Evolutionary conservation across 148 eudicot species (phyloP), one percentile per base, ranked within the genome.

Genomic region (Cornus florida): DNA sequence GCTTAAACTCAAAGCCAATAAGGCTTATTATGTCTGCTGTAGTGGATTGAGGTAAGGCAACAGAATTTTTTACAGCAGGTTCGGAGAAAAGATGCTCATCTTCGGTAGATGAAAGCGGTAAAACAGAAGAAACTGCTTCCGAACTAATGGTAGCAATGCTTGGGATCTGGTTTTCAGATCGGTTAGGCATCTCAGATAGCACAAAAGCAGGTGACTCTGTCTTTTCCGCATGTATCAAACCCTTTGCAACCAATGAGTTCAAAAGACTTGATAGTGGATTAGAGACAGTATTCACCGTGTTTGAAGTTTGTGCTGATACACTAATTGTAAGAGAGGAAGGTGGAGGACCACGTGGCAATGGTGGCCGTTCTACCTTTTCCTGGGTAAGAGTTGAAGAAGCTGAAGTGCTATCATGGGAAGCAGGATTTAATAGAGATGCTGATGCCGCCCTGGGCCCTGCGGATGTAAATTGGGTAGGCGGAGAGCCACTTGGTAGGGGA

Each of bases 1-100:
- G 91, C 85, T 77, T 92, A 83, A 96, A 96, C 71, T 91, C 92
- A 79, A 84, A 89, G 70, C 98, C 97, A 73, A 95, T 88, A 50
- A 83, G 90, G 80, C 79, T 67, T 80, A 91, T 89, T 24, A 72
- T 75, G 72, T 86, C 89, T 35, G 56, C 43, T 70, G 78, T 65
- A 39, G 28, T 65, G 3, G 82, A 78, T 78, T 86, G 82, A 74
- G 82, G 78, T 35, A 80, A 39, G n/a, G 67, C 16, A 48, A 75
- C 85, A 53, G 66, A 62, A 62, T 6, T 62, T 62, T 62, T 62
- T 1, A 19, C 66, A 62, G 66, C 19, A n/a, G 66, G 23, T 62
- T 62, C 9, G 1, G 23, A 62, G 9, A 20, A 6, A 62, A 19
- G 19, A 20, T 13, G 5, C 66, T 62, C 24, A n/a, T 62, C 19